phyloP scores from a whole-genome alignment of 164 flowering plant species.

The Dillenia suffruticosa region DNA sequence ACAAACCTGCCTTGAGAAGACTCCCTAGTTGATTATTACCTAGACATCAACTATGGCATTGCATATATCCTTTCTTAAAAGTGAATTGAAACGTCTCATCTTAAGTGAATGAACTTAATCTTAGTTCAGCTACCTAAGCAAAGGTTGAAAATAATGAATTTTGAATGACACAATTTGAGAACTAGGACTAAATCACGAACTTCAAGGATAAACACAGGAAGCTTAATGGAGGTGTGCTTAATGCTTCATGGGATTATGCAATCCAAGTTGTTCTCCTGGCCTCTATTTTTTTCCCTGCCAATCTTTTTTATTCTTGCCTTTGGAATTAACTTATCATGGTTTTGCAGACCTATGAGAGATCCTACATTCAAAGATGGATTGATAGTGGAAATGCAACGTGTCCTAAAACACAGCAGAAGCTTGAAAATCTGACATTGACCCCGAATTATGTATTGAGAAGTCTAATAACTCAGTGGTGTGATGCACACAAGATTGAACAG shows the following conservation, averaged over 20 bases:
- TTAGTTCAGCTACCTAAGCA: too few species aligned
- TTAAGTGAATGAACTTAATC: too few species aligned
- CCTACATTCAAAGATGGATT: slow-evolving; percentile 92
- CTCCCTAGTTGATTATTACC: too few species aligned
- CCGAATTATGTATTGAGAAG: slow-evolving; percentile 87
- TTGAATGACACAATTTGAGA: too few species aligned
- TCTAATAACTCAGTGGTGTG: slow-evolving; percentile 77
- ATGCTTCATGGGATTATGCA: not conserved
- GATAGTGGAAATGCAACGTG: slow-evolving; percentile 81
- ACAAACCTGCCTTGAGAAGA: not conserved
- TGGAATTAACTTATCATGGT: slow-evolving; percentile 1
- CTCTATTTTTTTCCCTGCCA: not conserved
- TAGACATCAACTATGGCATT: too few species aligned
- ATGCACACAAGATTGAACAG: slow-evolving; percentile 53
- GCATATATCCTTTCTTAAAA: too few species aligned
- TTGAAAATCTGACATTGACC: slow-evolving; percentile 59
- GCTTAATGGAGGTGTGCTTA: too few species aligned
- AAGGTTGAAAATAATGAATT: too few species aligned
- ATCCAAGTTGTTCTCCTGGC: not conserved
- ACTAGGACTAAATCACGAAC: too few species aligned
- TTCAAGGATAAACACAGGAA: too few species aligned
- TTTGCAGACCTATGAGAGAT: slow-evolving; percentile 87
- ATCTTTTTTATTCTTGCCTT: not conserved
- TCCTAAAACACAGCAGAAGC: slow-evolving; percentile 90
- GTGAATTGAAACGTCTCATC: too few species aligned